A percentile compares a stretch with the other conserved stretches of the same genome.
phyloP scores from a whole-genome alignment of 495 filamentous ascomycete genomes.

The Penicillium roqueforti region DNA sequence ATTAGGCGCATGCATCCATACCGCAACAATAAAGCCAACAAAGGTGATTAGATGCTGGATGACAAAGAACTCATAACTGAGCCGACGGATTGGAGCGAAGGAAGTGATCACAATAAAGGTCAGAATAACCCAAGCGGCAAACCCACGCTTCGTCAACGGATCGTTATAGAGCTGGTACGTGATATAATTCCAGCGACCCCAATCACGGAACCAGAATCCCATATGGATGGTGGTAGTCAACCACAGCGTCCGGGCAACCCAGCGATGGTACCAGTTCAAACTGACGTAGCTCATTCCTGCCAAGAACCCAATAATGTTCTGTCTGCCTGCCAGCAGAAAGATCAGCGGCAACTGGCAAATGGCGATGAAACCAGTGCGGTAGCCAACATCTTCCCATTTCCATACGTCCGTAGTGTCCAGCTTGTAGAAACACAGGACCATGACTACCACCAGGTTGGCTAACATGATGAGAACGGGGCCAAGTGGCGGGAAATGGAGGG shows the following conservation, averaged over 20 bases:
- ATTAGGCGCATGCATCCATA: conserved; percentile 59
- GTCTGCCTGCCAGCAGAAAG: conserved; percentile 74
- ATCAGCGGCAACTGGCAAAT: conserved; percentile 79
- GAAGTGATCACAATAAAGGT: conserved; percentile 68
- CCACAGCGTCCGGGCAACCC: conserved; percentile 71
- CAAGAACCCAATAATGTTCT: conserved; percentile 66
- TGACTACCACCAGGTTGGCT: conserved; percentile 36
- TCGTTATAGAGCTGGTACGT: conserved; percentile 57
- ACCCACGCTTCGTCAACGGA: conserved; percentile 60
- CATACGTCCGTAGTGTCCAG: conserved; percentile 36
- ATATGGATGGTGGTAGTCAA: conserved; percentile 72
- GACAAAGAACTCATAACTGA: conserved; percentile 78
- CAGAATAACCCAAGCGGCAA: conserved; percentile 71
- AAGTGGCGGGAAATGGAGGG: conserved; percentile 47
- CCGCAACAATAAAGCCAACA: conserved; percentile 60
- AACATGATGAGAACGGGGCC: conserved; percentile 35
- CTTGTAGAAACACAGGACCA: conserved; percentile 43
- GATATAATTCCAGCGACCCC: conserved; percentile 63
- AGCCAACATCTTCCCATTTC: conserved; percentile 67
- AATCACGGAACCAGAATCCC: conserved; percentile 65
- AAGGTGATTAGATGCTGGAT: conserved; percentile 71
- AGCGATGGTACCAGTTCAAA: conserved; percentile 81
- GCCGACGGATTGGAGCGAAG: conserved; percentile 61
- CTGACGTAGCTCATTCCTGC: conserved; percentile 68
- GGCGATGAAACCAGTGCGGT: conserved; percentile 70